These are phyloP conservation scores for Epicoccum nigrum DNA, from an alignment of 2,329 filamentous ascomycete species.

Conservation along the genomic window DNA sequence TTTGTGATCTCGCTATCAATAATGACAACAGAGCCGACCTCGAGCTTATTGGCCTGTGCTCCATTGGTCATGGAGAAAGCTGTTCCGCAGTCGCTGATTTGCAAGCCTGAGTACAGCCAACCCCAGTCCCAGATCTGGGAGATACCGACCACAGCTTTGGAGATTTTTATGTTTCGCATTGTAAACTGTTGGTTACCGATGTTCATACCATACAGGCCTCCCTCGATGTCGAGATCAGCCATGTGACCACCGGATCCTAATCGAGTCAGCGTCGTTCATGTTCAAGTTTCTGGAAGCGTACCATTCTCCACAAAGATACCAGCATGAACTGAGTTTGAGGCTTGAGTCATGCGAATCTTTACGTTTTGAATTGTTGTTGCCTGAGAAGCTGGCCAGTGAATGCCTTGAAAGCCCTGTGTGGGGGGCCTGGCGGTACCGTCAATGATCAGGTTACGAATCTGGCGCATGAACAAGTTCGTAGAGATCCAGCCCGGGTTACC, in stretches of 20 bases:
- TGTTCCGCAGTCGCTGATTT: slow-evolving; percentile 59
- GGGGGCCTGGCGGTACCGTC: slow-evolving; percentile 62
- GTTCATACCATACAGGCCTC: slow-evolving; percentile 51
- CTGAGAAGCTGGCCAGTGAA: slow-evolving; percentile 57
- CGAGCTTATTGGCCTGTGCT: slow-evolving; percentile 34
- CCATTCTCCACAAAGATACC: slow-evolving; percentile 56
- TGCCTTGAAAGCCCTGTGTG: slow-evolving; percentile 52
- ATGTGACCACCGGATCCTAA: slow-evolving; percentile 54
- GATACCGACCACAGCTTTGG: slow-evolving; percentile 59
- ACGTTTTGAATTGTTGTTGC: slow-evolving; percentile 56
- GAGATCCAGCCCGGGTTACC: slow-evolving; percentile 54
- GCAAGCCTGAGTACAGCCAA: slow-evolving; percentile 60
- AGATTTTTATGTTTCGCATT: slow-evolving; percentile 62
- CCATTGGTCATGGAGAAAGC: slow-evolving; percentile 59
- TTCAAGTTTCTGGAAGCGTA: slow-evolving; percentile 7
- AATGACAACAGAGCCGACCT: slow-evolving; percentile 62
- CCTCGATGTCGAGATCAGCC: slow-evolving; percentile 53
- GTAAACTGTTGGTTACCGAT: slow-evolving; percentile 63
- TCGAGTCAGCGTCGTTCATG: slow-evolving; percentile 1
- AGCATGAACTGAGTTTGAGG: slow-evolving; percentile 54
- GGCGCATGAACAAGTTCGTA: slow-evolving; percentile 68
- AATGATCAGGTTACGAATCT: slow-evolving; percentile 68
- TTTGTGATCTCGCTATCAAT: slow-evolving; percentile 62
- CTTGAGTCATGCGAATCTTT: slow-evolving; percentile 50
- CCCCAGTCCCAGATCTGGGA: slow-evolving; percentile 67